phyloP scores from a whole-genome alignment of 495 filamentous ascomycete species.

The Neurospora sp. region DNA sequence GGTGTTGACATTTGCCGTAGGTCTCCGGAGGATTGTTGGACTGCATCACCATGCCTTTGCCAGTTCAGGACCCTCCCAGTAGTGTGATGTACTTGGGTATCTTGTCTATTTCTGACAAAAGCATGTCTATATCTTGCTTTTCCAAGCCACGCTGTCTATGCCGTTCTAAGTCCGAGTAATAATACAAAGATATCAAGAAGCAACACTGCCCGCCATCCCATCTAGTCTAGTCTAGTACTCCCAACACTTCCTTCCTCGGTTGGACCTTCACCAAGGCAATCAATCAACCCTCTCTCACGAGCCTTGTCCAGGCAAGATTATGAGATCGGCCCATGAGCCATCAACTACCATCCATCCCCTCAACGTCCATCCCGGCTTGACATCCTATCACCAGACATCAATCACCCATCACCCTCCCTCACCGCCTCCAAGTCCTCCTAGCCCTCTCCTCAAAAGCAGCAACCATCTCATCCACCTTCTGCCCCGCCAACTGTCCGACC shows the following conservation, averaged over 20 bases:
- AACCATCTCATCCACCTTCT: slow-evolving; percentile 80
- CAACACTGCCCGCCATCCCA: neutral
- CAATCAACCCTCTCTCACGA: neutral
- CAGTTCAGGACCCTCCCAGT: too few species aligned
- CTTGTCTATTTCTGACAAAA: neutral
- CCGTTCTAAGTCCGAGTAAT: neutral
- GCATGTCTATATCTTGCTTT: neutral
- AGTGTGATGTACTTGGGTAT: neutral
- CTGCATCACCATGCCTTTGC: too few species aligned
- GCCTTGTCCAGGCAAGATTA: neutral
- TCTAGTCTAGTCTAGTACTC: neutral
- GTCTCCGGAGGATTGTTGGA: too few species aligned
- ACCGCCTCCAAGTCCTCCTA: slow-evolving; percentile 41
- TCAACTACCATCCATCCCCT: neutral
- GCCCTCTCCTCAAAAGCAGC: slow-evolving; percentile 84
- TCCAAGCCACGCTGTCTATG: neutral
- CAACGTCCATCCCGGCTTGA: neutral
- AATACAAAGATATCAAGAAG: neutral
- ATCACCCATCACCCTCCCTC: neutral
- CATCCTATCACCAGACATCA: neutral
- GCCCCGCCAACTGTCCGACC: slow-evolving; percentile 69
- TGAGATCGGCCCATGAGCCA: neutral
- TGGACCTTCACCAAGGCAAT: neutral
- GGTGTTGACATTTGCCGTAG: too few species aligned
- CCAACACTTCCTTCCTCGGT: slow-evolving; percentile 22